Percentiles rank a stretch among this genome's conserved stretches.
phyloP scores from a whole-genome alignment of 2,329 filamentous ascomycete species.

The Trichoderma semiorbis region DNA sequence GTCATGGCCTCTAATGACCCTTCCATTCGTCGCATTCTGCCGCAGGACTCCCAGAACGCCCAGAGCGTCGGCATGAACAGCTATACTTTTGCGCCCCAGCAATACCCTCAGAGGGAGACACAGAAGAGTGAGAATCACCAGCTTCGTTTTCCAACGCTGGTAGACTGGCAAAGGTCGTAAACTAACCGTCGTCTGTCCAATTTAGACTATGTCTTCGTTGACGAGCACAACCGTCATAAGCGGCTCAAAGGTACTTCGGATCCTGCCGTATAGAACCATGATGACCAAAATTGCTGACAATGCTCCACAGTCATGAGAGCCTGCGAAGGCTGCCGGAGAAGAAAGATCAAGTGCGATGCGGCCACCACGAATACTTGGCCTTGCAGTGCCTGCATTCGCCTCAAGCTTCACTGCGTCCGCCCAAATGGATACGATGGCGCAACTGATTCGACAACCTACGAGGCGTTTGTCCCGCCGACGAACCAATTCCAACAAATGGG shows the following conservation, averaged over 20 bases:
- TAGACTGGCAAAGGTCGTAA: conserved; percentile 2
- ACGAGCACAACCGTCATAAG: conserved; percentile 98
- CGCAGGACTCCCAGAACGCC: conserved; percentile 50
- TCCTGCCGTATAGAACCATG: background rate
- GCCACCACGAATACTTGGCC: conserved; percentile 97
- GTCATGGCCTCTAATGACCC: conserved; percentile 61
- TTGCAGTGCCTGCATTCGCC: conserved; percentile 84
- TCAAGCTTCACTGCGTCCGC: conserved; percentile 90
- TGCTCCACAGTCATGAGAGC: conserved; percentile 78
- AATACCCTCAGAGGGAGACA: conserved; percentile 60
- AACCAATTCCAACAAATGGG: conserved; percentile 48
- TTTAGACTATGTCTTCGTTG: conserved; percentile 95
- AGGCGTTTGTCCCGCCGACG: conserved; percentile 30
- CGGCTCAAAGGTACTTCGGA: conserved; percentile 75
- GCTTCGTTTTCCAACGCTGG: background rate
- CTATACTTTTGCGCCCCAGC: conserved; percentile 69
- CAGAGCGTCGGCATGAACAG: conserved; percentile 59
- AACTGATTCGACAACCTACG: conserved; percentile 34
- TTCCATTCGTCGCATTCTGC: conserved; percentile 58
- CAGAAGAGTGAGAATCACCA: conserved; percentile 68
- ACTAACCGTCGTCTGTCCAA: conserved; percentile 3
- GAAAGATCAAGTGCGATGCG: conserved; percentile 98
- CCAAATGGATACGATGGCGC: conserved; percentile 68
- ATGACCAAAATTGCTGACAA: background rate
- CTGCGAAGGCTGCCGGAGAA: conserved; percentile 88